Percentiles rank a stretch among this genome's conserved stretches.
Conservation (phyloP, 2,329 filamentous ascomycete species). For the Cyanodermella asteris region DNA sequence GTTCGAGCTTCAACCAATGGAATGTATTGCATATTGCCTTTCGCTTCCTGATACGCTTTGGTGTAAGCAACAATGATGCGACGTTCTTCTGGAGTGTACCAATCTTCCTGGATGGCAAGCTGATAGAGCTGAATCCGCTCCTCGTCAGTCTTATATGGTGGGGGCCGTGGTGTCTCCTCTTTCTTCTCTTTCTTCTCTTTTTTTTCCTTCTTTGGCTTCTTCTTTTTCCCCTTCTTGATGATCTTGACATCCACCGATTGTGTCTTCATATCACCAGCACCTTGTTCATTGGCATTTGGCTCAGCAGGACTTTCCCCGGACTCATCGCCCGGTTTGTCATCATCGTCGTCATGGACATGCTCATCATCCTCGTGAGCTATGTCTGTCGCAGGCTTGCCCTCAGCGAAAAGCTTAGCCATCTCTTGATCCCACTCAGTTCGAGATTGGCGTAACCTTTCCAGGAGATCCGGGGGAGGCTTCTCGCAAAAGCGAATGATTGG, state of each 20-base stretch:
- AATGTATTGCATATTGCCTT: too few relatives aligned
- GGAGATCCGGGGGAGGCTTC: conserved; percentile 39
- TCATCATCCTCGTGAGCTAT: conserved; percentile 17
- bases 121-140: conserved; percentile 6
- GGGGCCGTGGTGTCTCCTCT: too few relatives aligned
- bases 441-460: conserved; percentile 38
- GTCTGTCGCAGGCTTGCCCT: conserved; percentile 16
- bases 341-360: conserved; percentile 7
- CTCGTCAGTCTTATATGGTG: conserved; percentile 4
- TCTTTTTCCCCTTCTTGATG: too few relatives aligned
- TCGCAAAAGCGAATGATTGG: conserved; percentile 79
- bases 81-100: conserved; percentile 6
- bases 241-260: too few relatives aligned
- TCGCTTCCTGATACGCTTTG: conserved; percentile 3
- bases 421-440: conserved; percentile 51
- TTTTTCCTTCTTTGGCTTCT: conserved; percentile 6
- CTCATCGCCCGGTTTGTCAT: too few relatives aligned
- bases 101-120: conserved; percentile 7
- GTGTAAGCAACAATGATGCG: conserved; percentile 3
- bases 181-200: conserved; percentile 3
- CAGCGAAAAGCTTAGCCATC: conserved; percentile 14
- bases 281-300: too few relatives aligned
- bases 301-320: conserved; percentile 2
- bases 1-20: conserved; percentile 1
- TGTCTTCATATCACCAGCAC: too few relatives aligned